phyloP scores from a whole-genome alignment of 2,329 filamentous ascomycete genomes.

The Drechslera avenae region DNA sequence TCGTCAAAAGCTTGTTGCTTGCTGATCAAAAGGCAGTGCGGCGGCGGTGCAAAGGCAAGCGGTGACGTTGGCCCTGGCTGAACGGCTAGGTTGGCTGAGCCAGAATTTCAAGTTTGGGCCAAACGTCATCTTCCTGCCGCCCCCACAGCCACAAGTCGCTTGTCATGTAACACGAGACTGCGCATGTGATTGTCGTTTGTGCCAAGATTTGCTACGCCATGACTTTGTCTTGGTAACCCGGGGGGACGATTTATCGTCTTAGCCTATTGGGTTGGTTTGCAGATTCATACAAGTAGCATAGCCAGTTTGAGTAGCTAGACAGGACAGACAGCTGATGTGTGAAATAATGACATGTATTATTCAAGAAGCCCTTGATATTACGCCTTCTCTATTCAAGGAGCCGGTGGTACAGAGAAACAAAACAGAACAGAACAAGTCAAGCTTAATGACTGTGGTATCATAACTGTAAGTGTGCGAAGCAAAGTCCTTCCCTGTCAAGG shows the following conservation, averaged over 20 bases:
- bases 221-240: no score
- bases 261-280: not conserved
- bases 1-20: conserved; percentile 26
- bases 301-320: no score
- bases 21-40: not conserved
- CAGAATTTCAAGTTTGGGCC: conserved; percentile 15
- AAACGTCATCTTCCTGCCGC: conserved; percentile 12
- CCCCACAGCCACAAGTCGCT: conserved; percentile 2
- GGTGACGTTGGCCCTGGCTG: conserved; percentile 12
- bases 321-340: no score
- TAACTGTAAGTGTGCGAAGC: not conserved
- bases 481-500: not conserved
- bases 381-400: not conserved
- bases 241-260: no score
- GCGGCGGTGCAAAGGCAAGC: not conserved
- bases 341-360: no score
- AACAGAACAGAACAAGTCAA: conserved; percentile 1
- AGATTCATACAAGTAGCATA: not conserved
- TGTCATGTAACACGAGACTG: not conserved
- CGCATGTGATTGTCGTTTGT: no score
- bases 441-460: conserved; percentile 12
- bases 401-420: conserved; percentile 1
- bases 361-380: not conserved
- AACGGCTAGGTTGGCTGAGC: not conserved
- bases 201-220: no score